These are phyloP conservation scores for Russula sp. DNA, from an alignment of 768 basidiomycete species.

Conservation along the genomic window DNA sequence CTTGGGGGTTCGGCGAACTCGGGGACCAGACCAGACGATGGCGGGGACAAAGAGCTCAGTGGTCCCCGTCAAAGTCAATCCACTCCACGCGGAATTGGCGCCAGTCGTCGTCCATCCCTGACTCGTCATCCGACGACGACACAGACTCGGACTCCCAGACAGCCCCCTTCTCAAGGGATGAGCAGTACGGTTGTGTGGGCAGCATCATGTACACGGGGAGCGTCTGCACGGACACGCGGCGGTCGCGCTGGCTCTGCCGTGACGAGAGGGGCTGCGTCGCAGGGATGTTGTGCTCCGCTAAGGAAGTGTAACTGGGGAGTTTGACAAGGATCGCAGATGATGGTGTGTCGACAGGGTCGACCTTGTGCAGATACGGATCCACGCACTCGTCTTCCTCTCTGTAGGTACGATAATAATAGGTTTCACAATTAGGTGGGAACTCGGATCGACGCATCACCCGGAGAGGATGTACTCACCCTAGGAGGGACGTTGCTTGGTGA, in stretches of 20 bases:
- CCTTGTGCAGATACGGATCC: slow-evolving; percentile 3
- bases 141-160: slow-evolving; percentile 3
- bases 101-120: slow-evolving; percentile 14
- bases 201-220: neutral
- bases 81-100: slow-evolving; percentile 22
- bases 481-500: neutral
- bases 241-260: neutral
- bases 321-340: neutral
- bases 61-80: slow-evolving; percentile 13
- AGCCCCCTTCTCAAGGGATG: neutral
- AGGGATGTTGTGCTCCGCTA: neutral
- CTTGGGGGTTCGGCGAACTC: neutral
- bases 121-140: slow-evolving; percentile 1
- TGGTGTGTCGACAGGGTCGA: slow-evolving; percentile 6
- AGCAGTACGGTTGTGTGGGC: neutral
- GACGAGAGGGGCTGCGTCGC: neutral
- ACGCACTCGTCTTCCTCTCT: slow-evolving; percentile 4
- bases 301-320: neutral
- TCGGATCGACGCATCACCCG: neutral
- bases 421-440: neutral
- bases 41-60: neutral
- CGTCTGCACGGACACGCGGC: neutral
- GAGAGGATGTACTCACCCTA: slow-evolving; percentile 9
- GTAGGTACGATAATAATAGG: neutral
- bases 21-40: neutral